These are phyloP conservation scores for Gremmenia infestans DNA, from an alignment of 2,329 filamentous ascomycete genomes.

Conservation along the genomic window DNA sequence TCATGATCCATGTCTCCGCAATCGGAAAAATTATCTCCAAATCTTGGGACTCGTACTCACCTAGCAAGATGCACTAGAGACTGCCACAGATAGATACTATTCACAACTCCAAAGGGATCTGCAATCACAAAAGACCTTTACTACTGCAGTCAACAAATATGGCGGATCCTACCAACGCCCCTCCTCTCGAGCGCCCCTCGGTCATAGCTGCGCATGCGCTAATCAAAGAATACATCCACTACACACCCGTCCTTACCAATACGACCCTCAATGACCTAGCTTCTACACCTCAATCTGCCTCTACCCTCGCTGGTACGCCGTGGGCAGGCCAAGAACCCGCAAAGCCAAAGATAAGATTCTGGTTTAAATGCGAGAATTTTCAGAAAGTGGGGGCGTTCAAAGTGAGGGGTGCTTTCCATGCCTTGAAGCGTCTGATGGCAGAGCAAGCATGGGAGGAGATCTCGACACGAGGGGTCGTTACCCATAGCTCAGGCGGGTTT, in stretches of 20 bases:
- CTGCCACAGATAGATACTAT: not conserved
- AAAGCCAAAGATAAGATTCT: conserved; percentile 64
- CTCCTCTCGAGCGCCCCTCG: conserved; percentile 66
- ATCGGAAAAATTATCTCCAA: conserved; percentile 15
- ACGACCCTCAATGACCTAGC: conserved; percentile 69
- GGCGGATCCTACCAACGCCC: conserved; percentile 50
- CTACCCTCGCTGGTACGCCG: conserved; percentile 50
- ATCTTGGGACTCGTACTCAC: not conserved
- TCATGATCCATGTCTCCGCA: conserved; percentile 10
- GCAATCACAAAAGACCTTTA: not conserved
- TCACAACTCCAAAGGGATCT: not conserved
- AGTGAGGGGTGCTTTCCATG: conserved; percentile 84
- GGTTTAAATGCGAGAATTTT: conserved; percentile 95
- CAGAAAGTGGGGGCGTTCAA: conserved; percentile 94
- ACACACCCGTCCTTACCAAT: conserved; percentile 78
- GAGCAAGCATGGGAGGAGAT: conserved; percentile 52
- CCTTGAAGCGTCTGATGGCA: conserved; percentile 62
- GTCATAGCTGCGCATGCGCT: conserved; percentile 67
- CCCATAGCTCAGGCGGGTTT: conserved; percentile 75
- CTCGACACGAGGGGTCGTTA: conserved; percentile 67
- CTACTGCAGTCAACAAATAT: conserved; percentile 32
- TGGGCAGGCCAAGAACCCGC: conserved; percentile 55
- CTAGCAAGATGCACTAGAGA: not conserved
- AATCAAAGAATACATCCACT: conserved; percentile 72
- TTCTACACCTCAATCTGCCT: conserved; percentile 58